These are phyloP conservation scores for Apophysomyces trapeziformis DNA, from an alignment of 371 early-diverging fungal genomes.

Conservation along the genomic window DNA sequence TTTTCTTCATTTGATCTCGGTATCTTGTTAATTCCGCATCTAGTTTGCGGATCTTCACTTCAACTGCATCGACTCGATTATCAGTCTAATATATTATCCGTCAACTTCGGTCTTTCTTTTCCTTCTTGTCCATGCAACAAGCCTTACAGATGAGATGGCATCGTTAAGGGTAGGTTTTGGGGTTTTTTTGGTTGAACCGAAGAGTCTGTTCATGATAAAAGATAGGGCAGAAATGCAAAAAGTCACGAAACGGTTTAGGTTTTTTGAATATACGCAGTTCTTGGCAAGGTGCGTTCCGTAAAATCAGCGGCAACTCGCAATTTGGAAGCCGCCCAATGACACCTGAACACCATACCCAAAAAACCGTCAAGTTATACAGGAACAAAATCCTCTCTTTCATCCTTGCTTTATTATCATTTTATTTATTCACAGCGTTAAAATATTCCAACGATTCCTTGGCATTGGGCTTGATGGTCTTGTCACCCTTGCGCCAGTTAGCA, in stretches of 20 bases:
- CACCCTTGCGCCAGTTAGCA: conserved; percentile 87
- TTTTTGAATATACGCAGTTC: too few species aligned
- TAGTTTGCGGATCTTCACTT: conserved; percentile 90
- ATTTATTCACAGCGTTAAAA: conserved; percentile 50
- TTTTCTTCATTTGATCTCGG: conserved; percentile 90
- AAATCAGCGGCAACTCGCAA: too few species aligned
- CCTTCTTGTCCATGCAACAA: background rate
- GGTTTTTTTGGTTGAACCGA: conserved; percentile 41
- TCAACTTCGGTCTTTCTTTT: too few species aligned
- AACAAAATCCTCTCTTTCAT: background rate
- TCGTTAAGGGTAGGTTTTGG: conserved; percentile 49
- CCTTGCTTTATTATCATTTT: background rate
- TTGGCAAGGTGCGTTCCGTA: too few species aligned
- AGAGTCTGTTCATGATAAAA: conserved; percentile 41
- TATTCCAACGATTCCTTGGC: conserved; percentile 77
- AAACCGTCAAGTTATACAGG: background rate
- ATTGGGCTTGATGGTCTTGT: conserved; percentile 70
- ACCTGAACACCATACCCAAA: background rate
- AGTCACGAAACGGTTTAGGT: too few species aligned
- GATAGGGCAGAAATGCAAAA: background rate
- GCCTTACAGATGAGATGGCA: conserved; percentile 44
- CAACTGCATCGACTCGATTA: conserved; percentile 81
- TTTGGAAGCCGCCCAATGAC: background rate
- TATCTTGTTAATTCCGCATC: conserved; percentile 92
- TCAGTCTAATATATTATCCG: conserved; percentile 66